Conservation (phyloP, 1,284 basidiomycete genomes). For the Ceratobasidium sp. region DNA sequence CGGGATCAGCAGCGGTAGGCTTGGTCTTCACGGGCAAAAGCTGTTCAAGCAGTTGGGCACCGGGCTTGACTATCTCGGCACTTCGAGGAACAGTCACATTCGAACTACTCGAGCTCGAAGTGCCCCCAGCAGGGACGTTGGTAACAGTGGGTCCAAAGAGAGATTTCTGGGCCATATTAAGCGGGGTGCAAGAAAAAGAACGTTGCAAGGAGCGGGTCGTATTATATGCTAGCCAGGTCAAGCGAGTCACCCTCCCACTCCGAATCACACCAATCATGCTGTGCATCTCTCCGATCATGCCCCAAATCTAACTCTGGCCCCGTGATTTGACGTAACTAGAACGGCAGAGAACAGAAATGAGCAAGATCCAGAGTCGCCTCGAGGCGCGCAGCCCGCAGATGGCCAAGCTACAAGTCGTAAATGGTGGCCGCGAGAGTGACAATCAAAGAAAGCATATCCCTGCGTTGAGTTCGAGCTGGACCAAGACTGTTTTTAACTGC, state of each 20-base stretch:
- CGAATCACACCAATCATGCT: conserved; percentile 34
- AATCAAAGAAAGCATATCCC: not conserved
- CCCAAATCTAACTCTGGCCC: not conserved
- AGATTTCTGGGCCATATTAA: conserved; percentile 19
- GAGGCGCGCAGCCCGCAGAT: not conserved
- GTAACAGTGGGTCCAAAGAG: conserved; percentile 40
- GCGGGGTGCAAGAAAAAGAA: not conserved
- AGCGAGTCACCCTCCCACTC: conserved; percentile 19
- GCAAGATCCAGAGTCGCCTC: not conserved
- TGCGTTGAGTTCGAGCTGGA: not conserved
- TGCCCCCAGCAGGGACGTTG: not conserved
- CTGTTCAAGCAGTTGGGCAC: conserved; percentile 36
- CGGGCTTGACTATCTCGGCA: conserved; percentile 17
- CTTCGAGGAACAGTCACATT: conserved; percentile 30
- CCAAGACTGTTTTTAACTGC: not conserved
- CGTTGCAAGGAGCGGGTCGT: not conserved
- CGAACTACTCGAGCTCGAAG: not conserved
- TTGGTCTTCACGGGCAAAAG: conserved; percentile 24
- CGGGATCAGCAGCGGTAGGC: not conserved
- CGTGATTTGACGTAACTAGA: conserved; percentile 32
- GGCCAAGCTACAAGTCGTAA: not conserved
- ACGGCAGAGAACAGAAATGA: not conserved
- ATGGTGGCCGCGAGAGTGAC: too few relatives aligned
- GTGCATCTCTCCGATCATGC: conserved; percentile 20
- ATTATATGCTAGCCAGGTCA: conserved; percentile 11